These are phyloP conservation scores for Candida frijolesensis DNA, from an alignment of 1,139 yeast genomes.

Conservation along the genomic window DNA sequence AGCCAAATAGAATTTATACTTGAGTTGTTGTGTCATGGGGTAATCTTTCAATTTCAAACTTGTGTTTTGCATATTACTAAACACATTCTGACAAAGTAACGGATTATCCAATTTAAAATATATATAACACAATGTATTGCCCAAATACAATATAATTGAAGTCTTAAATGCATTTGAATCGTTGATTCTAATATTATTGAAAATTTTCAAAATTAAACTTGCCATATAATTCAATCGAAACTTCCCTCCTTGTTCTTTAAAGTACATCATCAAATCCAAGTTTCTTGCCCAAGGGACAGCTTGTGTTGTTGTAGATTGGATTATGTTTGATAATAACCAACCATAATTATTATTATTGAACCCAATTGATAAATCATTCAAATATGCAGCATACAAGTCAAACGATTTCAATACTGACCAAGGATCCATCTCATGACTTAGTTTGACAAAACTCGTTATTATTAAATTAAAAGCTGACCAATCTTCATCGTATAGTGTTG, in stretches of 20 bases:
- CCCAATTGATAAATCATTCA: conserved; percentile 60
- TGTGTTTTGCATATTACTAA: conserved; percentile 71
- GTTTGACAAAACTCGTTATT: conserved; percentile 50
- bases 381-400: conserved; percentile 55
- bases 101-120: conserved; percentile 69
- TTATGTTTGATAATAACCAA: conserved; percentile 44
- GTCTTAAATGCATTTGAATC: conserved; percentile 51
- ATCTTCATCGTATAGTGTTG: conserved; percentile 37
- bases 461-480: conserved; percentile 57
- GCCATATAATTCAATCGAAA: conserved; percentile 60
- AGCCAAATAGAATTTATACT: conserved; percentile 70
- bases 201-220: conserved; percentile 56
- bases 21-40: conserved; percentile 56
- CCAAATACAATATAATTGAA: conserved; percentile 55
- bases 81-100: conserved; percentile 70
- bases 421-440: conserved; percentile 61
- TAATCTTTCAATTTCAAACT: conserved; percentile 47
- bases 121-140: conserved; percentile 59
- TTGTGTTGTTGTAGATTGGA: conserved; percentile 41
- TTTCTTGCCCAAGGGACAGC: conserved; percentile 53
- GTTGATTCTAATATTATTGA: conserved; percentile 60
- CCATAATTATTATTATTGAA: conserved; percentile 58
- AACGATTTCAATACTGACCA: conserved; percentile 58
- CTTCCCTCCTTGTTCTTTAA: conserved; percentile 39
- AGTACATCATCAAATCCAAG: conserved; percentile 51